Evolutionary conservation across 2,329 filamentous ascomycete genomes (phyloP).

Genomic region (Verticillium tricorpus): DNA sequence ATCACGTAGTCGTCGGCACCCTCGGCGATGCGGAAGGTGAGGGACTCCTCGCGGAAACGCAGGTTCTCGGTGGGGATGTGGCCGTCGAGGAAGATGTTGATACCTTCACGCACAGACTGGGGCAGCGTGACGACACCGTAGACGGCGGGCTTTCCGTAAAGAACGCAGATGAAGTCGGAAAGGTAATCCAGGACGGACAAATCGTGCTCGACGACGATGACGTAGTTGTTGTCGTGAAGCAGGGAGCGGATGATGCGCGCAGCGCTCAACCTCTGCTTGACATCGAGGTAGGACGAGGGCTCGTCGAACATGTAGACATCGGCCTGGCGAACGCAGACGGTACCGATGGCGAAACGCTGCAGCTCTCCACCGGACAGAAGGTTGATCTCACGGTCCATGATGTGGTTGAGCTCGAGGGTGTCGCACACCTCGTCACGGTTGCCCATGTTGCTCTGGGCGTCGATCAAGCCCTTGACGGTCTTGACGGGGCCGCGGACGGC

Average conservation of each 20-base stretch:
- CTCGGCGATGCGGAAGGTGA: constrained; percentile 92
- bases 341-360: constrained; percentile 95
- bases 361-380: constrained; percentile 95
- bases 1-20: constrained; percentile 81
- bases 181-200: constrained; percentile 97
- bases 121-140: constrained; percentile 98
- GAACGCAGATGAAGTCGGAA: constrained; percentile 95
- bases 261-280: constrained; percentile 95
- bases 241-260: constrained; percentile 90
- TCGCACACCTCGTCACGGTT: constrained; percentile 82
- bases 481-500: constrained; percentile 81
- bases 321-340: constrained; percentile 91
- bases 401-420: constrained; percentile 79
- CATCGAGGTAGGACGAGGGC: constrained; percentile 97
- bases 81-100: constrained; percentile 98
- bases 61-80: constrained; percentile 98
- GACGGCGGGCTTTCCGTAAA: constrained; percentile 91
- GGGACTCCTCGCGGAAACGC: constrained; percentile 93
- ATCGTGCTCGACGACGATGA: constrained; percentile 99
- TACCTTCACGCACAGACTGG: constrained; percentile 93
- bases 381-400: constrained; percentile 86
- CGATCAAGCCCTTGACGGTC: constrained; percentile 73
- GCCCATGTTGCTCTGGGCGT: constrained; percentile 68
- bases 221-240: constrained; percentile 83
- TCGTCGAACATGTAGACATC: constrained; percentile 99